Percentiles rank a stretch among this genome's conserved stretches.
Evolutionary conservation across 2,329 filamentous ascomycete genomes (phyloP).

Genomic region (Talaromyces verruculosus): DNA sequence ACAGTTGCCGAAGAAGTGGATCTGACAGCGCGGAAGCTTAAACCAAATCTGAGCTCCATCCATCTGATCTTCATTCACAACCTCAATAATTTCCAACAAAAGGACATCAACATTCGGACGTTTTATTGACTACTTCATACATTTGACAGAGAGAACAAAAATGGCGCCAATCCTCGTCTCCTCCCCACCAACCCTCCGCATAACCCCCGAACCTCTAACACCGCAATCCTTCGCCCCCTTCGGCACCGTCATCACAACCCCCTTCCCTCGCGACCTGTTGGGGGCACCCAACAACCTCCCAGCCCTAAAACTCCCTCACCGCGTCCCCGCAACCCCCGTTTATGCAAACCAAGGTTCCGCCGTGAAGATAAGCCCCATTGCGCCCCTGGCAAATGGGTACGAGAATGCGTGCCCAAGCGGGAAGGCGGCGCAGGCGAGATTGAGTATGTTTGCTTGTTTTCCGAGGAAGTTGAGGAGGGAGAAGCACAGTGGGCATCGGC

Average conservation of each 20-base stretch:
- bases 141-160: not conserved
- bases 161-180: slow-evolving; percentile 37
- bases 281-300: slow-evolving; percentile 47
- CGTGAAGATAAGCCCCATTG: slow-evolving; percentile 80
- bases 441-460: slow-evolving; percentile 89
- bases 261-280: slow-evolving; percentile 56
- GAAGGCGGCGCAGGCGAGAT: slow-evolving; percentile 57
- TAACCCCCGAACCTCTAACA: slow-evolving; percentile 67
- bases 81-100: not conserved
- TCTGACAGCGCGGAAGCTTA: not conserved
- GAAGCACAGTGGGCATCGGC: not conserved
- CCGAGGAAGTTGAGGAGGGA: slow-evolving; percentile 57
- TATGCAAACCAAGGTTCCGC: slow-evolving; percentile 84
- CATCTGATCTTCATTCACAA: not conserved
- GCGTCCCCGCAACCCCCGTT: slow-evolving; percentile 52
- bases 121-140: not conserved
- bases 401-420: slow-evolving; percentile 42
- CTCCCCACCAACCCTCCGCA: slow-evolving; percentile 40
- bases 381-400: slow-evolving; percentile 72
- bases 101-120: not conserved
- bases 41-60: not conserved
- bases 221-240: slow-evolving; percentile 71
- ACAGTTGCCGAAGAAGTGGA: not conserved
- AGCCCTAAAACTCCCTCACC: slow-evolving; percentile 36
- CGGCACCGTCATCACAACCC: slow-evolving; percentile 79